Base-by-base conservation (phyloP, 768 basidiomycete genomes). In the Leccinum subtestaceum region DNA sequence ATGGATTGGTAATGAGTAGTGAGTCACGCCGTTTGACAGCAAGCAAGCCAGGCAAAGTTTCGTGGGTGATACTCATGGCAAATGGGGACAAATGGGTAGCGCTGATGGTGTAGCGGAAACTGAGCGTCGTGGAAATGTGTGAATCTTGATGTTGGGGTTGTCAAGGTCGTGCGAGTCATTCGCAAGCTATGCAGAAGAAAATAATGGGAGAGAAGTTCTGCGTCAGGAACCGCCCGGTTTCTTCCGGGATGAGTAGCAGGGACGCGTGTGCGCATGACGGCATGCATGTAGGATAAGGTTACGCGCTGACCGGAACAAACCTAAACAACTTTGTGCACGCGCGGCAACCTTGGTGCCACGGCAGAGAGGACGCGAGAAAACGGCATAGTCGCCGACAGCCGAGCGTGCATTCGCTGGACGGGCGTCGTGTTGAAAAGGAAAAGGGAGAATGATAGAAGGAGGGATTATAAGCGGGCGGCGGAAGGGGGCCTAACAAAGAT, bases 71-170 rank as follows among this genome's bases (percentile, higher is more conserved):
- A 40, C 12, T 6, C 17, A 21, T 5, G 25, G 31, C 19, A 51
- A 17, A n/a, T 29, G 25, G 3, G 31, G n/a, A 11, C 10, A 32
- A 32, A n/a, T n/a, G 3, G n/a, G 47, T 50, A 15, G 43, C 45
- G 51, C 4, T 21, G 49, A 2, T 43, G 53, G 52, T 27, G 10
- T 21, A 36, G 27, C 52, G 38, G 43, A 57, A 65, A 52, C 52
- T 49, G 60, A 62, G 61, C 45, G 65, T 57, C 63, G 65, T 65
- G 62, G 65, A 67, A 56, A 66, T 59, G 55, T 45, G 11, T 45
- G 43, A 45, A 21, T 21, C 43, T 21, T 12, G 27, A 48, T 53
- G 47, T 48, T 38, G 63, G 48, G 48, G 64, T 54, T 21, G 55
- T 38, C 65, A 65, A 66, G 61, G 52, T 21, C 34, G n/a, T 23